Evolutionary conservation across 148 eudicot species (phyloP).

Genomic region (Limonium bicolor): DNA sequence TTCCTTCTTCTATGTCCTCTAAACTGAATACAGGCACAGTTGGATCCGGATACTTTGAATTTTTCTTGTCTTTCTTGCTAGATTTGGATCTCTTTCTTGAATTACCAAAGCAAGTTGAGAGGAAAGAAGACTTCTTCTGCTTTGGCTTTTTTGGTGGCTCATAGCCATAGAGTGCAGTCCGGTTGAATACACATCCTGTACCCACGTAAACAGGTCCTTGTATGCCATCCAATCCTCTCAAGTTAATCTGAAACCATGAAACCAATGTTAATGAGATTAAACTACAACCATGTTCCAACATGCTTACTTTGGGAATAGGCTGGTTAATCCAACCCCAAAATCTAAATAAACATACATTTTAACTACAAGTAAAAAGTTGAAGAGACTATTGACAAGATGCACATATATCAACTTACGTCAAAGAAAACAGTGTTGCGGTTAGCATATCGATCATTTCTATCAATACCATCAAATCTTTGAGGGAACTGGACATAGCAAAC

Average conservation of each 20-base stretch:
- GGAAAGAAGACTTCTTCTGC: slow-evolving; percentile 36
- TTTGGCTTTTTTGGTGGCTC: slow-evolving; percentile 80
- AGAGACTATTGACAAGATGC: too few species aligned
- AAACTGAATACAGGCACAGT: slow-evolving; percentile 63
- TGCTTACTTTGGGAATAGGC: too few species aligned
- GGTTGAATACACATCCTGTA: slow-evolving; percentile 82
- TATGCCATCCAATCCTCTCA: slow-evolving; percentile 90
- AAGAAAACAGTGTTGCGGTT: slow-evolving; percentile 37
- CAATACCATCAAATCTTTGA: slow-evolving; percentile 36
- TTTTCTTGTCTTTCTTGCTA: slow-evolving; percentile 55
- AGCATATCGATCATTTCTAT: slow-evolving; percentile 33
- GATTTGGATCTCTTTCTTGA: slow-evolving; percentile 51
- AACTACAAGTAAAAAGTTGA: too few species aligned
- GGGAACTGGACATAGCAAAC: slow-evolving; percentile 37
- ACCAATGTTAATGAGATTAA: too few species aligned
- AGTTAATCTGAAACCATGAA: slow-evolving; percentile 49
- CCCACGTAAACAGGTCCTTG: slow-evolving; percentile 96
- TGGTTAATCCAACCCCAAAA: too few species aligned
- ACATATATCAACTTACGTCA: slow-evolving; percentile 32
- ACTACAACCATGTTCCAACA: too few species aligned
- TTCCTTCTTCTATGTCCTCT: slow-evolving; percentile 80
- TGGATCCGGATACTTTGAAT: slow-evolving; percentile 51
- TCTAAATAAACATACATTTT: too few species aligned
- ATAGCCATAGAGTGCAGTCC: slow-evolving; percentile 81
- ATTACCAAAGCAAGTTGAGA: slow-evolving; percentile 44